phyloP scores from a whole-genome alignment of 176 grass and related monocot genomes.

The Musa beccarii region DNA sequence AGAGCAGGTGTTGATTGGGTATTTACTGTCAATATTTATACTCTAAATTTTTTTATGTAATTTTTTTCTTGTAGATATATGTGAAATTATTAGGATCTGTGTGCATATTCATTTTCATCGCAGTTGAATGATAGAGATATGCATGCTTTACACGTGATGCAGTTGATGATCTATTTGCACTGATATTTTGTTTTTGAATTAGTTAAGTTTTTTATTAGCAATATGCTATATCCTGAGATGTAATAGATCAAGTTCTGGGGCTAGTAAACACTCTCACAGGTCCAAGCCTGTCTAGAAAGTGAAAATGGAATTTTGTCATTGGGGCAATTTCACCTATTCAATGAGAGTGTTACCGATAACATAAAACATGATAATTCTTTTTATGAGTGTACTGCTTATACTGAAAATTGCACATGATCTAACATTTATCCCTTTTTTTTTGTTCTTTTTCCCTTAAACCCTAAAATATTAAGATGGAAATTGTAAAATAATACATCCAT shows the following conservation, averaged over 20 bases:
- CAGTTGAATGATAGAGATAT: background rate
- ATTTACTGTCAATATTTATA: slow-evolving; percentile 7
- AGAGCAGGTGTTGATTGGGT: slow-evolving; percentile 92
- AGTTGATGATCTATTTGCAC: background rate
- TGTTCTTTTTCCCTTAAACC: background rate
- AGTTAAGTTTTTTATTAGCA: background rate
- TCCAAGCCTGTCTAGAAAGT: no score
- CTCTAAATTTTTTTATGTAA: slow-evolving; percentile 3
- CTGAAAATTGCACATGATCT: background rate
- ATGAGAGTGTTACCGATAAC: background rate
- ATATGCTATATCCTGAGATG: background rate
- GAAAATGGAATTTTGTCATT: no score
- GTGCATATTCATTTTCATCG: background rate
- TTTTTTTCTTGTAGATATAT: background rate
- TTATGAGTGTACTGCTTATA: background rate
- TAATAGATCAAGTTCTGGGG: background rate
- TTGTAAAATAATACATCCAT: background rate
- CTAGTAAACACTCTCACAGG: background rate
- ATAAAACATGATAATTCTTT: background rate
- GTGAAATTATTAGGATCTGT: background rate
- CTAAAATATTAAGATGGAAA: background rate
- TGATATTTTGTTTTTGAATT: background rate
- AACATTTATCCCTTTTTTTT: background rate
- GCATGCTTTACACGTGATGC: background rate
- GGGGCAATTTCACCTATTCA: background rate